A percentile compares a stretch with the other conserved stretches of the same genome.
These are phyloP conservation scores for Aspergillus novofumigatus DNA, from an alignment of 2,329 filamentous ascomycete genomes.

Conservation along the genomic window DNA sequence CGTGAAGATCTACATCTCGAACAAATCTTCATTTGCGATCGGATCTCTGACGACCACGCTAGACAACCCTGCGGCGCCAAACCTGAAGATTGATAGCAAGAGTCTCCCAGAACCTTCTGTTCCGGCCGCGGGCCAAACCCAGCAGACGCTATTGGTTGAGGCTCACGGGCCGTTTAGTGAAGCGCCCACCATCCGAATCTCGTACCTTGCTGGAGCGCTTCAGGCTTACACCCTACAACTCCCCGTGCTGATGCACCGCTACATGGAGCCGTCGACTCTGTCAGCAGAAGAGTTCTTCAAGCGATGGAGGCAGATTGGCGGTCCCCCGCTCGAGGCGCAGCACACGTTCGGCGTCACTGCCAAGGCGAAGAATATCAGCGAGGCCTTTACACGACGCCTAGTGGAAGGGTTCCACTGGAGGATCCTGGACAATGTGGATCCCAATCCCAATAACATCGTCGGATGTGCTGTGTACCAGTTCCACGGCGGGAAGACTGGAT, in stretches of 20 bases:
- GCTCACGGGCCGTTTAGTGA: conserved; percentile 75
- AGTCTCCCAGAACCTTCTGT: conserved; percentile 81
- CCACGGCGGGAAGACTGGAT: conserved; percentile 86
- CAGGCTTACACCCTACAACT: conserved; percentile 90
- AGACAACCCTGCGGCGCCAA: conserved; percentile 62
- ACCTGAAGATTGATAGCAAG: conserved; percentile 83
- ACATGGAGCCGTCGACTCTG: conserved; percentile 89
- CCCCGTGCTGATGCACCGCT: conserved; percentile 85
- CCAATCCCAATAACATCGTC: conserved; percentile 89
- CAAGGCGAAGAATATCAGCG: conserved; percentile 61
- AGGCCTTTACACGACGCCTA: conserved; percentile 65
- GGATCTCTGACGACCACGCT: conserved; percentile 92
- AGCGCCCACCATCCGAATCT: conserved; percentile 83
- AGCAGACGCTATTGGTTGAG: conserved; percentile 94
- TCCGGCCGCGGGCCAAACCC: conserved; percentile 68
- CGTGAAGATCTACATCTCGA: conserved; percentile 91
- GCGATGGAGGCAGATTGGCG: conserved; percentile 97
- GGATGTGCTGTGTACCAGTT: conserved; percentile 75
- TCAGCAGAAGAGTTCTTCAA: conserved; percentile 95
- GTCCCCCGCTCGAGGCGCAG: conserved; percentile 80
- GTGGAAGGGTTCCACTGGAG: conserved; percentile 89
- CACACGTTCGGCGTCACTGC: conserved; percentile 70
- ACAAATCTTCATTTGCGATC: conserved; percentile 81
- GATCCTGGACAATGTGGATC: conserved; percentile 78
- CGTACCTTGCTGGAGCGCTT: conserved; percentile 87